Evolutionary conservation across 495 filamentous ascomycete species (phyloP).

Genomic region (Pseudevernia furfuracea): DNA sequence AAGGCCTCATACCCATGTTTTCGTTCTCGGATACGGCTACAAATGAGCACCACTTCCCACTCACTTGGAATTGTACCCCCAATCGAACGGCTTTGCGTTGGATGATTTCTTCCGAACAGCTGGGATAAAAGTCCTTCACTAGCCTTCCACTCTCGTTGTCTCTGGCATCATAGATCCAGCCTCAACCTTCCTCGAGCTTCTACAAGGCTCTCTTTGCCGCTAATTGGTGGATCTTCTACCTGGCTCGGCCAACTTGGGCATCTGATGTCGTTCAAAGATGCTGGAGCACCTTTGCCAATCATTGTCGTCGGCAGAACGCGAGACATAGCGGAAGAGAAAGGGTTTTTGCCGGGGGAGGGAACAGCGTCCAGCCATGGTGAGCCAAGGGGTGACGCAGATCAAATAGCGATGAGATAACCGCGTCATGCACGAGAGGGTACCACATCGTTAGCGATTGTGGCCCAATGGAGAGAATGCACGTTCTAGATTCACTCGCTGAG

Average conservation of each 20-base stretch:
- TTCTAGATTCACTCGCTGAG: background rate
- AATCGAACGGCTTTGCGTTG: constrained; percentile 55
- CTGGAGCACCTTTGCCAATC: background rate
- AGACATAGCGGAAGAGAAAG: background rate
- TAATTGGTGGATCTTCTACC: constrained; percentile 59
- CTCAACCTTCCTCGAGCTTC: constrained; percentile 60
- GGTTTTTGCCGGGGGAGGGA: background rate
- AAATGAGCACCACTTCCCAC: constrained; percentile 62
- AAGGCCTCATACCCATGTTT: background rate
- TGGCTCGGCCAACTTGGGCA: constrained; percentile 29
- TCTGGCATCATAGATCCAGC: constrained; percentile 53
- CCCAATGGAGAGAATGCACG: background rate
- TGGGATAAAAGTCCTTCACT: constrained; percentile 37
- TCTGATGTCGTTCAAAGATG: background rate
- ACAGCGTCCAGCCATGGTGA: background rate
- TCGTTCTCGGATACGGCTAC: constrained; percentile 45
- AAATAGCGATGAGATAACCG: background rate
- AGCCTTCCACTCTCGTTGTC: constrained; percentile 40
- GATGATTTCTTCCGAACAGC: constrained; percentile 47
- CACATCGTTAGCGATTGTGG: background rate
- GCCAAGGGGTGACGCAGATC: background rate
- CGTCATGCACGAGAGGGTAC: background rate
- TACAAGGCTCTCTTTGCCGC: constrained; percentile 57
- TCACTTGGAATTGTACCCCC: constrained; percentile 56
- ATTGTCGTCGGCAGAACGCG: background rate